Percentiles rank a stretch among this genome's conserved stretches.
phyloP scores from a whole-genome alignment of 148 eudicot species.

The Pouteria glomerata region DNA sequence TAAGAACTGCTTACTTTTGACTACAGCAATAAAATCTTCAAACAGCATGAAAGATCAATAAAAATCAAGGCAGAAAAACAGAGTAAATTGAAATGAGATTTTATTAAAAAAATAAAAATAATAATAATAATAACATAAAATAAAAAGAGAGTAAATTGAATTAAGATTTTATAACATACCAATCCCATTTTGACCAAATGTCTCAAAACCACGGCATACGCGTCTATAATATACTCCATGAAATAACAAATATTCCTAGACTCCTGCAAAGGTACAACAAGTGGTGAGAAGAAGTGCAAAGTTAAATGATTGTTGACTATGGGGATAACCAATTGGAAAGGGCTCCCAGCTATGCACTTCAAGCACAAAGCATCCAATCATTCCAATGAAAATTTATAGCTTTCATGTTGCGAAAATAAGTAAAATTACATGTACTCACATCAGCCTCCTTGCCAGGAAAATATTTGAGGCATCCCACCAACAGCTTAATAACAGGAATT shows the following conservation, averaged over 20 bases:
- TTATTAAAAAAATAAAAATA: too few species aligned
- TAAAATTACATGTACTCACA: conserved; percentile 36
- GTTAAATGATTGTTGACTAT: too few species aligned
- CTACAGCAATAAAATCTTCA: background rate
- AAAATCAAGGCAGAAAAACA: background rate
- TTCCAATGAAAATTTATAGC: background rate
- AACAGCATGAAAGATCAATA: conserved; percentile 1
- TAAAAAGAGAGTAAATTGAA: background rate
- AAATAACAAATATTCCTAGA: conserved; percentile 25
- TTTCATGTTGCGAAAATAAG: background rate
- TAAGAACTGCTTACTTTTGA: background rate
- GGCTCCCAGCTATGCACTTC: background rate
- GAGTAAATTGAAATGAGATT: background rate
- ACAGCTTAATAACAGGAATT: conserved; percentile 56
- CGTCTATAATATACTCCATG: conserved; percentile 52
- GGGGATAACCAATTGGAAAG: too few species aligned
- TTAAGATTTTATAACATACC: conserved; percentile 34
- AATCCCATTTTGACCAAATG: conserved; percentile 35
- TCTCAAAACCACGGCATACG: conserved; percentile 56
- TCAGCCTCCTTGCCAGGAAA: conserved; percentile 41
- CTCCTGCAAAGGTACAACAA: conserved; percentile 37
- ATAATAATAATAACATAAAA: too few species aligned
- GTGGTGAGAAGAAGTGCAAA: background rate
- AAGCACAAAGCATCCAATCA: background rate
- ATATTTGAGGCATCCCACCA: conserved; percentile 44